Evolutionary conservation across 2,329 filamentous ascomycete genomes (phyloP), one percentile per base, ranked within the genome.

Genomic region (Ceratocystis alfenasii): DNA sequence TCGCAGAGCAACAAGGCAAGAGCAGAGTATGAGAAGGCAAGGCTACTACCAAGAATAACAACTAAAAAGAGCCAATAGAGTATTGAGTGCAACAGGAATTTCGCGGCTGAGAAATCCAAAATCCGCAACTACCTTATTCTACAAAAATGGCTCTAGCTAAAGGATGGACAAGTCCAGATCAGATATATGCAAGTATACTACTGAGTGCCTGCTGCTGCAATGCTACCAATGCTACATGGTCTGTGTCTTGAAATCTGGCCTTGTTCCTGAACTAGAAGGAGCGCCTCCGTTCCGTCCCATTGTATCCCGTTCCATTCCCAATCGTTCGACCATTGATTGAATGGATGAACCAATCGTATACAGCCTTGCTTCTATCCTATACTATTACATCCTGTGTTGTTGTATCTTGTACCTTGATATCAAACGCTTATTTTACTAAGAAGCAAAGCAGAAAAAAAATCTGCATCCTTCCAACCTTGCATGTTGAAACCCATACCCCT

Each of bases 1-100:
- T 25, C n/a, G 48, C 48, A 50, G 48, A 20, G 48, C n/a, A 50
- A 50, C 48, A 50, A 50, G 36, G 36, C 36, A 41, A 15, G 36
- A 15, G 36, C 36, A 41, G 36, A 41, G 36, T 15, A 15, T 41
- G 36, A 12, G 4, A 12, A 41, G 36, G 12, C 36, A 41, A 41
- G 48, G 48, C 48, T 8, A 50, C 48, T 50, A 25, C 48, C 48
- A 20, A 22, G 48, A 50, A 22, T 12, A 25, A 12, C 48, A 25
- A 22, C 48, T 50, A 63, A 62, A 59, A 67, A 48, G 62, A 61
- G 50, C 67, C 36, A 41, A 41, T 41, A 15, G 36, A 41, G 36
- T 12, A 15, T 41, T 12, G 61, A 67, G 66, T 57, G 63, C 65
- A 15, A 59, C 60, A 61, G 60, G 60, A 30, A 62, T 44, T 62